Conservation (phyloP, 495 filamentous ascomycete genomes). For the Lichenothelia convexa region DNA sequence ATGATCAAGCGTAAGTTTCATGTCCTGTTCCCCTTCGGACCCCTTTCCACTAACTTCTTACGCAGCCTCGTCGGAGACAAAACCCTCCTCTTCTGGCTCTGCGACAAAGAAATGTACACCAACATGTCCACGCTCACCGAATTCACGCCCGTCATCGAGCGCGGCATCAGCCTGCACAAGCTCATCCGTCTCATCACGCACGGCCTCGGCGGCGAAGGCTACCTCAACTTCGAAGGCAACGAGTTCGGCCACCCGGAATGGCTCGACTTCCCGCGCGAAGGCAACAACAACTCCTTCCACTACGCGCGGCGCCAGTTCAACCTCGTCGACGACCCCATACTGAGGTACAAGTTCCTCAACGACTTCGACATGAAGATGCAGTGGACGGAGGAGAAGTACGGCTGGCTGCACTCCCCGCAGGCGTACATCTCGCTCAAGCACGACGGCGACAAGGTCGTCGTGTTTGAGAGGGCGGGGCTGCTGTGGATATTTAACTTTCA, state of each 20-base stretch:
- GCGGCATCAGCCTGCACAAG: conserved; percentile 86
- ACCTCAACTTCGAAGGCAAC: conserved; percentile 96
- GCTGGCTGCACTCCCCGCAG: conserved; percentile 76
- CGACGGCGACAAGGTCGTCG: conserved; percentile 83
- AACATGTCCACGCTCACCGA: conserved; percentile 80
- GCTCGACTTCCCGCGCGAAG: conserved; percentile 92
- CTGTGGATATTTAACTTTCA: conserved; percentile 97
- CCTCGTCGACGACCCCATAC: conserved; percentile 64
- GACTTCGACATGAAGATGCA: conserved; percentile 93
- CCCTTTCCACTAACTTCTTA: conserved; percentile 18
- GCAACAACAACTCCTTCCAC: conserved; percentile 92
- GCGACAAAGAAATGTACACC: conserved; percentile 92
- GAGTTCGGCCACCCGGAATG: conserved; percentile 98
- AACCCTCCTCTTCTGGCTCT: conserved; percentile 90
- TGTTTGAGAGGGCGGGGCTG: conserved; percentile 81
- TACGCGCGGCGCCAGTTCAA: conserved; percentile 93
- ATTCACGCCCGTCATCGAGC: conserved; percentile 75
- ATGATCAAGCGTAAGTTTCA: conserved; percentile 83
- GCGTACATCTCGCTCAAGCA: conserved; percentile 90
- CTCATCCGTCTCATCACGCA: conserved; percentile 93
- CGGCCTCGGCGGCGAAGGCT: conserved; percentile 86
- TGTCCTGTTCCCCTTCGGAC: conserved; percentile 1
- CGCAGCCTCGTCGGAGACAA: conserved; percentile 88
- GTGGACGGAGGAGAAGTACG: conserved; percentile 64
- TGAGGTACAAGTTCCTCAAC: conserved; percentile 85